Evolutionary conservation across 139 green algal species (phyloP).

Genomic region (Marvania coccoides): DNA sequence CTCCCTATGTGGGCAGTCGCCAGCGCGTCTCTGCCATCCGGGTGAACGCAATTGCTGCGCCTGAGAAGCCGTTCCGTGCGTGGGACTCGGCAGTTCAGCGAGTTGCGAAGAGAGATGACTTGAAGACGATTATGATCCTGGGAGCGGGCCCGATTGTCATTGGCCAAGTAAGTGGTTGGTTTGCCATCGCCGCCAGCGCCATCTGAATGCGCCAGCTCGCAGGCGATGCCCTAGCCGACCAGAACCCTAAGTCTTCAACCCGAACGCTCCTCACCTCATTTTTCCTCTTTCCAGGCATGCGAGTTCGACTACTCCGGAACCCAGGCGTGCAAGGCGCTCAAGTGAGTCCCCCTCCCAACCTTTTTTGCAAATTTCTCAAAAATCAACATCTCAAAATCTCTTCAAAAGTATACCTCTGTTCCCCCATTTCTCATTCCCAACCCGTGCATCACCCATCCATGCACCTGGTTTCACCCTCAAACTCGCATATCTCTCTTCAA

Average conservation of each 20-base stretch:
- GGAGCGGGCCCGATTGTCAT: conserved; percentile 98
- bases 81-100: conserved; percentile 15
- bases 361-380: background rate
- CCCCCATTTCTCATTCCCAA: background rate
- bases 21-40: background rate
- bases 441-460: background rate
- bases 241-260: background rate
- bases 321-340: conserved; percentile 97
- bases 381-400: background rate
- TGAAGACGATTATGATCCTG: conserved; percentile 87
- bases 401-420: background rate
- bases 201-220: background rate
- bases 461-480: background rate
- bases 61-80: conserved; percentile 22
- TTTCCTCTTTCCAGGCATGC: conserved; percentile 67
- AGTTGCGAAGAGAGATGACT: conserved; percentile 50
- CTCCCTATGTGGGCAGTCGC: too few species aligned
- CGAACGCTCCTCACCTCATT: background rate
- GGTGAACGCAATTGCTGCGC: conserved; percentile 16
- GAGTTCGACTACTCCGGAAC: conserved; percentile 99
- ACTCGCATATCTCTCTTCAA: background rate
- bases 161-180: conserved; percentile 63
- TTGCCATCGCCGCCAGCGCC: background rate
- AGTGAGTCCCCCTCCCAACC: conserved; percentile 40
- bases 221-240: background rate